phyloP scores from a whole-genome alignment of 1,284 basidiomycete species.

The Moesziomyces antarcticus region DNA sequence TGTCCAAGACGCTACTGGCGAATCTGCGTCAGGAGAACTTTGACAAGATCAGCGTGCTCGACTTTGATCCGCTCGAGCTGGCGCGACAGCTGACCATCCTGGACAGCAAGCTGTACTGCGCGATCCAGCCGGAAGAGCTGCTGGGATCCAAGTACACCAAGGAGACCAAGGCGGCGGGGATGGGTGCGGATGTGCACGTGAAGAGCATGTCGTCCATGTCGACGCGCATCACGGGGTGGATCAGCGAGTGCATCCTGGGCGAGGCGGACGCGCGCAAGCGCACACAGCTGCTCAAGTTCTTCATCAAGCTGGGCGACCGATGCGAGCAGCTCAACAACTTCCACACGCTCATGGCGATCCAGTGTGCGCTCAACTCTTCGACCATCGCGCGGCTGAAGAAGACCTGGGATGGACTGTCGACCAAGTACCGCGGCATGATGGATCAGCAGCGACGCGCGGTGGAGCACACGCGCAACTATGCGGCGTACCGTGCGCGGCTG shows the following conservation, averaged over 20 bases:
- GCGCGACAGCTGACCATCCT: conserved; percentile 72
- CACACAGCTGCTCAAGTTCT: conserved; percentile 68
- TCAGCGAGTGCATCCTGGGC: conserved; percentile 69
- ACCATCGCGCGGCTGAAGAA: conserved; percentile 66
- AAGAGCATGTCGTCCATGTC: conserved; percentile 69
- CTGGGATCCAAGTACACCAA: conserved; percentile 66
- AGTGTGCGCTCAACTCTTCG: conserved; percentile 69
- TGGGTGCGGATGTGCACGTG: conserved; percentile 59
- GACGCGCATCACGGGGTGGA: conserved; percentile 70
- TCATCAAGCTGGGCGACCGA: conserved; percentile 69
- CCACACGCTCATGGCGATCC: conserved; percentile 70
- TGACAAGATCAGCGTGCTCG: conserved; percentile 76
- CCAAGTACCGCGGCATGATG: conserved; percentile 83
- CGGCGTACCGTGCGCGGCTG: conserved; percentile 86
- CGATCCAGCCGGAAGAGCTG: conserved; percentile 69
- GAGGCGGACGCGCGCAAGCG: conserved; percentile 69
- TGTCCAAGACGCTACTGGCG: conserved; percentile 81
- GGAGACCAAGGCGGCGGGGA: conserved; percentile 43
- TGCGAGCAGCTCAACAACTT: conserved; percentile 69
- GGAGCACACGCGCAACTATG: conserved; percentile 90
- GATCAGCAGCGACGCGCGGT: conserved; percentile 85
- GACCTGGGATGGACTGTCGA: conserved; percentile 77
- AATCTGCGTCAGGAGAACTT: conserved; percentile 70
- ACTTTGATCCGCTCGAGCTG: conserved; percentile 79
- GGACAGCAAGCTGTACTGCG: conserved; percentile 66